Evolutionary conservation across 768 basidiomycete genomes (phyloP).

Genomic region (Vararia minispora): DNA sequence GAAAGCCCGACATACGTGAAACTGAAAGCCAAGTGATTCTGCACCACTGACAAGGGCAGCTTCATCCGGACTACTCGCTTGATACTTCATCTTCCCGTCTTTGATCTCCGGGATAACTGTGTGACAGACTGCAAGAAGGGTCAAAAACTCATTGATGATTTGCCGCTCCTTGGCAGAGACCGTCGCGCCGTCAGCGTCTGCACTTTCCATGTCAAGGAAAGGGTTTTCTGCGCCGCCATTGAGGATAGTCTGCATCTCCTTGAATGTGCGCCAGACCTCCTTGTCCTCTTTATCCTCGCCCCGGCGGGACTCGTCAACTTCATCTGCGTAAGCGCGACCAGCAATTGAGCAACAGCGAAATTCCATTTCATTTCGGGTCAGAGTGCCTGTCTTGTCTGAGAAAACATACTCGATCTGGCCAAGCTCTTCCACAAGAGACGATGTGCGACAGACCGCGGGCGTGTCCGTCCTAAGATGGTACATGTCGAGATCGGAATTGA

Average conservation of each 20-base stretch:
- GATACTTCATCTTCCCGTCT: slow-evolving; percentile 85
- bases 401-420: slow-evolving; percentile 98
- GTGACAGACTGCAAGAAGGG: slow-evolving; percentile 80
- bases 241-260: slow-evolving; percentile 50
- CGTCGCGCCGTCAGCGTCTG: slow-evolving; percentile 13
- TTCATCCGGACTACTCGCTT: slow-evolving; percentile 97
- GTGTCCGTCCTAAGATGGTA: slow-evolving; percentile 94
- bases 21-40: slow-evolving; percentile 83
- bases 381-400: slow-evolving; percentile 89
- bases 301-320: slow-evolving; percentile 78
- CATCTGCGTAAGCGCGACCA: slow-evolving; percentile 82
- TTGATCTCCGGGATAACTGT: slow-evolving; percentile 93
- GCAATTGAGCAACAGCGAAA: slow-evolving; percentile 85
- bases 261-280: slow-evolving; percentile 71
- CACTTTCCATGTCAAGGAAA: slow-evolving; percentile 36
- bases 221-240: slow-evolving; percentile 37
- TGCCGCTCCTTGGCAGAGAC: slow-evolving; percentile 28
- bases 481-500: slow-evolving; percentile 98
- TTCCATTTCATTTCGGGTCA: slow-evolving; percentile 98
- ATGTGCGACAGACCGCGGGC: slow-evolving; percentile 94
- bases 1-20: slow-evolving; percentile 58
- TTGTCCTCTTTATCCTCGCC: slow-evolving; percentile 40
- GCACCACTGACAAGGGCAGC: slow-evolving; percentile 93
- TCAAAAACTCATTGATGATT: slow-evolving; percentile 23
- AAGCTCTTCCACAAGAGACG: slow-evolving; percentile 94